Evolutionary conservation across 2,329 filamentous ascomycete species (phyloP).

Genomic region (Leptographium radiaticola): DNA sequence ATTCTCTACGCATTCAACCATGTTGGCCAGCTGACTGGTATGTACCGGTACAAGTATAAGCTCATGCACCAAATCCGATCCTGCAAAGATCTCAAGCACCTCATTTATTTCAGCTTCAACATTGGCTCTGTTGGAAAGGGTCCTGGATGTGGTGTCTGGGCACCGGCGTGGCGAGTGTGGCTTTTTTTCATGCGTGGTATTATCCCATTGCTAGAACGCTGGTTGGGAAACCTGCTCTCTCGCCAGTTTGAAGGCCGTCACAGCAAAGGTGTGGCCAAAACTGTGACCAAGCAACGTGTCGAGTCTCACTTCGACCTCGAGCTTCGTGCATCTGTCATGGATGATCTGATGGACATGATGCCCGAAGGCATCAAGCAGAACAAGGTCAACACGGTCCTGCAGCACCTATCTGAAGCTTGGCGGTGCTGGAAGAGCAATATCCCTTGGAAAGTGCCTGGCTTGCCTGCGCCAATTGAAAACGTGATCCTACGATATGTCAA

Average conservation of each 20-base stretch:
- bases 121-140: conserved; percentile 93
- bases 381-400: conserved; percentile 95
- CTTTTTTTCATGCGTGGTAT: conserved; percentile 99
- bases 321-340: conserved; percentile 95
- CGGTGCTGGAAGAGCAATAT: conserved; percentile 99
- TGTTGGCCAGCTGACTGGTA: conserved; percentile 92
- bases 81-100: conserved; percentile 96
- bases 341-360: conserved; percentile 99
- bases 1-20: conserved; percentile 99
- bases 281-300: conserved; percentile 96
- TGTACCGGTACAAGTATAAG: conserved; percentile 99
- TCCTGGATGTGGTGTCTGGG: conserved; percentile 97
- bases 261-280: conserved; percentile 98
- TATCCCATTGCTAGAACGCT: conserved; percentile 88
- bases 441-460: conserved; percentile 94
- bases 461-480: conserved; percentile 95
- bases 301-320: conserved; percentile 98
- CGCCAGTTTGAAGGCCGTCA: conserved; percentile 97
- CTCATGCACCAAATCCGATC: conserved; percentile 99
- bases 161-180: conserved; percentile 96
- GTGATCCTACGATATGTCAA: conserved; percentile 98
- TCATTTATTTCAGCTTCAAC: conserved; percentile 99
- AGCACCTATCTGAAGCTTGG: conserved; percentile 97
- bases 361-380: conserved; percentile 98
- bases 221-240: conserved; percentile 92